Conservation (phyloP, 768 basidiomycete species). For the Calocera cornea region DNA sequence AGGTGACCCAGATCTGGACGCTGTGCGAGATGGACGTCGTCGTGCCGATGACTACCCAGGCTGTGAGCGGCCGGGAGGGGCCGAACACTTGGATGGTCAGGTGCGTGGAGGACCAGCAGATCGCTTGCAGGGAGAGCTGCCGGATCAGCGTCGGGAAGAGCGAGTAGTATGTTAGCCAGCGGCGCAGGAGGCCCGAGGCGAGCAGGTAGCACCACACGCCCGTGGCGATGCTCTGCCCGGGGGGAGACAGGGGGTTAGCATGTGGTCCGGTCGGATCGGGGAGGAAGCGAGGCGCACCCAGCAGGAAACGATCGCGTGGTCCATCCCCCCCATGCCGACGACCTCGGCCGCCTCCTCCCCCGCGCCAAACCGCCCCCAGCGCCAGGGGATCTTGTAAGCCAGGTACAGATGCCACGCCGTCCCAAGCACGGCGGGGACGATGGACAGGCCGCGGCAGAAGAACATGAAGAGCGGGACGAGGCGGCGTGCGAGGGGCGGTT, state of each 20-base stretch:
- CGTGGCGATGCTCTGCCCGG: slow-evolving; percentile 61
- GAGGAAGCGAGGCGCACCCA: slow-evolving; percentile 5
- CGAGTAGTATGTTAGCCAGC: slow-evolving; percentile 87
- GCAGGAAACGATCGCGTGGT: slow-evolving; percentile 45
- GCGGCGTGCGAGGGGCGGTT: not conserved
- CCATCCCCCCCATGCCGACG: slow-evolving; percentile 54
- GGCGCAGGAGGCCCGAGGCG: slow-evolving; percentile 74
- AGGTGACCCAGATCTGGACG: slow-evolving; percentile 92
- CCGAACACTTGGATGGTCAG: slow-evolving; percentile 61
- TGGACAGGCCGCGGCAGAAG: slow-evolving; percentile 10
- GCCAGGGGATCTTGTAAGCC: slow-evolving; percentile 17
- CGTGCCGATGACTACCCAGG: slow-evolving; percentile 82
- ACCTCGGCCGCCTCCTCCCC: slow-evolving; percentile 17
- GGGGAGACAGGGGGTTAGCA: not conserved
- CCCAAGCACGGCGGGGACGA: slow-evolving; percentile 11
- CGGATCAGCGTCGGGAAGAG: slow-evolving; percentile 80
- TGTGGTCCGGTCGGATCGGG: not conserved
- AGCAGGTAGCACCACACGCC: slow-evolving; percentile 80
- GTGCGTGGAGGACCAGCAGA: slow-evolving; percentile 92
- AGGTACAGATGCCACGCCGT: not conserved
- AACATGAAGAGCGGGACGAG: slow-evolving; percentile 9
- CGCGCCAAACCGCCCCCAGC: slow-evolving; percentile 40
- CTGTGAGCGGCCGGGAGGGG: slow-evolving; percentile 58
- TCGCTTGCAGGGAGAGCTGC: slow-evolving; percentile 81
- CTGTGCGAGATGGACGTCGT: slow-evolving; percentile 56